phyloP scores from a whole-genome alignment of 139 green algal species.

The Chlamydomonas sphaeroides region DNA sequence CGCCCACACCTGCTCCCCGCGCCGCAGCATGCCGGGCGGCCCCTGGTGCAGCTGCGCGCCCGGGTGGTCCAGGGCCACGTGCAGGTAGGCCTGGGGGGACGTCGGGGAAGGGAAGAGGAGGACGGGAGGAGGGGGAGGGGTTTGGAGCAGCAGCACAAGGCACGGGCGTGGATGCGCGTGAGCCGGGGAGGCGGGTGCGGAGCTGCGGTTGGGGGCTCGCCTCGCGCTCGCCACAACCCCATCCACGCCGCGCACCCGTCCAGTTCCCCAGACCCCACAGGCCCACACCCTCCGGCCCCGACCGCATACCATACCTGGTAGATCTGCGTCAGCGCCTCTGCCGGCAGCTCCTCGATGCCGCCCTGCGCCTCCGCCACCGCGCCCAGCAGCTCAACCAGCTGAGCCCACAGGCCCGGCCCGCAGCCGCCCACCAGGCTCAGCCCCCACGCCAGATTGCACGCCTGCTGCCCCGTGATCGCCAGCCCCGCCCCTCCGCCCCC shows the following conservation, averaged over 20 bases:
- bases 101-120: neutral
- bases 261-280: too few relatives aligned
- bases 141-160: too few relatives aligned
- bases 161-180: too few relatives aligned
- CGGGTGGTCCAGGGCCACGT: constrained; percentile 21
- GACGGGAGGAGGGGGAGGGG: neutral
- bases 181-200: too few relatives aligned
- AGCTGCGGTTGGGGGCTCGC: too few relatives aligned
- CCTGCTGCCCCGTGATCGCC: constrained; percentile 64
- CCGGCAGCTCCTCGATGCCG: constrained; percentile 46
- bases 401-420: constrained; percentile 30
- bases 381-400: constrained; percentile 35
- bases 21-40: constrained; percentile 15
- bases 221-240: too few relatives aligned
- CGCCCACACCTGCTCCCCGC: neutral
- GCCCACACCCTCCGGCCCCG: too few relatives aligned
- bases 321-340: constrained; percentile 68
- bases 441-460: constrained; percentile 69
- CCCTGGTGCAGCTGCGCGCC: neutral
- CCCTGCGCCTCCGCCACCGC: constrained; percentile 26
- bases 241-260: neutral
- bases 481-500: neutral
- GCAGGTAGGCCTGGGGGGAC: constrained; percentile 12
- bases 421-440: constrained; percentile 55
- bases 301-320: constrained; percentile 21